Conservation (phyloP, 169 alveolate genomes). For the Cryptosporidium xiaoi region DNA sequence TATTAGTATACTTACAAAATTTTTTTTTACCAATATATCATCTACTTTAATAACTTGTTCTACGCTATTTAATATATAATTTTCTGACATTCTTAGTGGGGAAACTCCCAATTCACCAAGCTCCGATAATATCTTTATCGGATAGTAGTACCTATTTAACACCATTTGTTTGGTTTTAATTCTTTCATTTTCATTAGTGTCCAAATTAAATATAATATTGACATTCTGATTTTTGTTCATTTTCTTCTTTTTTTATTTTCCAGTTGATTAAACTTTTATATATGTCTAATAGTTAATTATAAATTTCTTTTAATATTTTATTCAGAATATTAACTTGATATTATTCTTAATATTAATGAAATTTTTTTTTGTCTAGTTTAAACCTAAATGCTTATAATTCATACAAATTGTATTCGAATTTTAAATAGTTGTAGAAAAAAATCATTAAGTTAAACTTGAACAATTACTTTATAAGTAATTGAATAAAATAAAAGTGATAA, state of each 20-base stretch:
- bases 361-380: no score
- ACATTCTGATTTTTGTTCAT: neutral
- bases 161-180: conserved; percentile 4
- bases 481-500: no score
- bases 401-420: no score
- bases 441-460: no score
- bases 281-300: neutral
- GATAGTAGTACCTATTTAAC: conserved; percentile 11
- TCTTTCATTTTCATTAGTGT: neutral
- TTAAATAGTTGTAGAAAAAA: no score
- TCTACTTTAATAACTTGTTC: neutral
- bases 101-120: conserved; percentile 29
- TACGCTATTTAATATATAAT: conserved; percentile 12
- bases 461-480: no score
- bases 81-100: conserved; percentile 33
- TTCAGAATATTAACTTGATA: neutral
- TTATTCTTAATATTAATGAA: neutral
- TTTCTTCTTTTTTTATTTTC: neutral
- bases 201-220: neutral
- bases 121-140: conserved; percentile 30
- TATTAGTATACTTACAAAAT: conserved; percentile 37
- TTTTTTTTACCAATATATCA: neutral
- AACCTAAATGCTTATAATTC: no score
- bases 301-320: neutral
- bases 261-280: neutral